Percentiles rank a stretch among this genome's conserved stretches.
Evolutionary conservation across 2,329 filamentous ascomycete genomes (phyloP).

Genomic region (Aureobasidium sp.): DNA sequence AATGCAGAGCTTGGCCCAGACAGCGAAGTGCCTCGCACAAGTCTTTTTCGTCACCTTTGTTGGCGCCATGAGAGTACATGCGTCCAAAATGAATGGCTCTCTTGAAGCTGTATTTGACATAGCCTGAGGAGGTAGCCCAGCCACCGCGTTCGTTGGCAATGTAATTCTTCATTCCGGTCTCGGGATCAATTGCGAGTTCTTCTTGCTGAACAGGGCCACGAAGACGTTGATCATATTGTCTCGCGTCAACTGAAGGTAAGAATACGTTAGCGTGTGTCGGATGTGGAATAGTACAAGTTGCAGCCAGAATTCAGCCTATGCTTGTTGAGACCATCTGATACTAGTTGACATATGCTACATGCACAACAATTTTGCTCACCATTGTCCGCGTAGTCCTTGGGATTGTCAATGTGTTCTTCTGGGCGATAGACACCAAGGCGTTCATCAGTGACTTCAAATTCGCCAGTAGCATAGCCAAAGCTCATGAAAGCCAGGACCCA

Average conservation of each 20-base stretch:
- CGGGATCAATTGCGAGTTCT: slow-evolving; percentile 70
- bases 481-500: slow-evolving; percentile 86
- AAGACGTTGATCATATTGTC: slow-evolving; percentile 71
- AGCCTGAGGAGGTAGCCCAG: slow-evolving; percentile 74
- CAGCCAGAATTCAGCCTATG: no score
- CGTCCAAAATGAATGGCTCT: slow-evolving; percentile 74
- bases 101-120: slow-evolving; percentile 67
- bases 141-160: slow-evolving; percentile 75
- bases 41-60: slow-evolving; percentile 62
- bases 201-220: slow-evolving; percentile 63
- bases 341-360: no score
- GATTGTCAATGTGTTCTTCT: slow-evolving; percentile 34
- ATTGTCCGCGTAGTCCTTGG: background rate
- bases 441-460: slow-evolving; percentile 77
- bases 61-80: slow-evolving; percentile 51
- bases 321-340: no score
- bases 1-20: slow-evolving; percentile 82
- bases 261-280: no score
- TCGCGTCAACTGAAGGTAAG: slow-evolving; percentile 51
- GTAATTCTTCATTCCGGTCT: slow-evolving; percentile 67
- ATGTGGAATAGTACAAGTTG: no score
- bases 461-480: slow-evolving; percentile 74
- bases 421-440: slow-evolving; percentile 74
- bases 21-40: slow-evolving; percentile 80
- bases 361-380: no score